Conservation (phyloP, 2,329 filamentous ascomycete genomes). For the Chaetomium sp. region DNA sequence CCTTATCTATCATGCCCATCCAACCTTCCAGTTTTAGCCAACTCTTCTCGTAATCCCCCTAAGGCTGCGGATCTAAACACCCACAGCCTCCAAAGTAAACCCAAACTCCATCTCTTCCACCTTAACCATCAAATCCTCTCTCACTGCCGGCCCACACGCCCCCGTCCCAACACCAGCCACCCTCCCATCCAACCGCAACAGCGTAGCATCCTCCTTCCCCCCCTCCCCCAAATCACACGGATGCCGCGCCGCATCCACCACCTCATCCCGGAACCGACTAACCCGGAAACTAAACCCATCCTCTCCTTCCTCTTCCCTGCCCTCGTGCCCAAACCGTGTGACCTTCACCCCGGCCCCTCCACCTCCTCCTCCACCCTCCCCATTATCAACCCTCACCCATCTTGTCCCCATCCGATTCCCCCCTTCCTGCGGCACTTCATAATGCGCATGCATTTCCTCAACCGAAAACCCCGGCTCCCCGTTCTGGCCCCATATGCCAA, state of each 20-base stretch:
- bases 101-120: conserved; percentile 36
- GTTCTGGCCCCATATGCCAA: conserved; percentile 40
- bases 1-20: no score
- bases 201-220: conserved; percentile 38
- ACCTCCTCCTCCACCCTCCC: conserved; percentile 27
- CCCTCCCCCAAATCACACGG: conserved; percentile 54
- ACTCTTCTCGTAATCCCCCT: no score
- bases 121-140: conserved; percentile 39
- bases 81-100: conserved; percentile 33
- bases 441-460: conserved; percentile 47
- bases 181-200: conserved; percentile 38
- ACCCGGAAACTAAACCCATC: conserved; percentile 48
- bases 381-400: conserved; percentile 40
- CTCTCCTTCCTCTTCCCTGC: no score
- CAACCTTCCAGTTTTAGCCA: no score
- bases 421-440: conserved; percentile 63
- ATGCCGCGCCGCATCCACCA: conserved; percentile 53
- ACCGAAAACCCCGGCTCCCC: conserved; percentile 28
- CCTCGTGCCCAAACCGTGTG: no score
- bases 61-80: neutral
- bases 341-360: conserved; percentile 25
- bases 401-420: conserved; percentile 56
- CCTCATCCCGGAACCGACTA: conserved; percentile 44
- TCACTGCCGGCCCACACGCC: conserved; percentile 43
- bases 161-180: conserved; percentile 46